Evolutionary conservation across 2,329 filamentous ascomycete genomes (phyloP).

Genomic region (Diaporthe helianthi): DNA sequence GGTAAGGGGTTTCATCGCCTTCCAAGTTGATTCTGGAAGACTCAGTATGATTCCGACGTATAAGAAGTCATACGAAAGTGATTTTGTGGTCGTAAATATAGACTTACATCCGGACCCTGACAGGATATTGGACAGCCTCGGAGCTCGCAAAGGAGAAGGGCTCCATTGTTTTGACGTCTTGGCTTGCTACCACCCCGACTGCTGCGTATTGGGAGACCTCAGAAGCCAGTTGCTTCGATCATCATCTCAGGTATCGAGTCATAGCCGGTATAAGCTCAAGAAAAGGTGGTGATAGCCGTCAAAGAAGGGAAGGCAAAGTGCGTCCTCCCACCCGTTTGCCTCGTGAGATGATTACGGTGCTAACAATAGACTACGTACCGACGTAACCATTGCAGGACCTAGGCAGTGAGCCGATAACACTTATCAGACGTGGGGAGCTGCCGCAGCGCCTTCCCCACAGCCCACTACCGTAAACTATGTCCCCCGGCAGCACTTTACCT

Average conservation of each 20-base stretch:
- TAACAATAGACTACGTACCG: background rate
- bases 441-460: constrained; percentile 3
- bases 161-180: constrained; percentile 68
- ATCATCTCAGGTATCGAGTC: background rate
- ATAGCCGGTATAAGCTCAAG: background rate
- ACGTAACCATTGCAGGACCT: too few species aligned
- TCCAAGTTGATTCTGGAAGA: constrained; percentile 72
- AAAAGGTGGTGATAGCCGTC: background rate
- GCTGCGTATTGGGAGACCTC: background rate
- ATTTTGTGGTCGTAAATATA: background rate
- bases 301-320: background rate
- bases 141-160: constrained; percentile 95
- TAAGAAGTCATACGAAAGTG: background rate
- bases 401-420: background rate
- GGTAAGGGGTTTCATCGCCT: constrained; percentile 76
- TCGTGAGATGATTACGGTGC: constrained; percentile 5
- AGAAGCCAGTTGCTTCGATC: background rate
- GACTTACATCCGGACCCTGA: constrained; percentile 69
- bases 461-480: background rate
- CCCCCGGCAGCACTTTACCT: constrained; percentile 5
- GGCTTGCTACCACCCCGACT: constrained; percentile 11
- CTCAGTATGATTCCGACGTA: background rate
- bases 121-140: constrained; percentile 78
- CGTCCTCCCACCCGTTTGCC: background rate
- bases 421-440: background rate